Base-by-base conservation (phyloP, 768 basidiomycete genomes). In the Daedaleopsis nitida region DNA sequence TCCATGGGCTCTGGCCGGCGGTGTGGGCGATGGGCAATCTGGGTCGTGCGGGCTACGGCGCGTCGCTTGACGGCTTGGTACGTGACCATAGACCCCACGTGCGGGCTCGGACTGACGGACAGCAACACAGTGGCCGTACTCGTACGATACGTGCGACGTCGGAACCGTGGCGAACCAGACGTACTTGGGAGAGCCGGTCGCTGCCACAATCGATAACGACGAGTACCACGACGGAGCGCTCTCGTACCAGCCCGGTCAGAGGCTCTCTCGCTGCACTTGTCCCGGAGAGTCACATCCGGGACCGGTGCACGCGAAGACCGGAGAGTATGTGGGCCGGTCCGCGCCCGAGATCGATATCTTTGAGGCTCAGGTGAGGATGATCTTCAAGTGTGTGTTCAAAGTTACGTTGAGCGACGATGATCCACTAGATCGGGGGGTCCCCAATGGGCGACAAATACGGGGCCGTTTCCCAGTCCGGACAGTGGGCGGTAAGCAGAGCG, bases 301-400 rank as follows among this genome's bases (percentile, higher is more conserved):
- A 3, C 94, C 94, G 1, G 79, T 81, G 50, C 84, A 87, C 56
- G 59, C 80, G 0, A 89, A 93, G 27, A 32, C 27, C 69, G 91
- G 92, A 5, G 80, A 85, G 0, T 94, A 85, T 72, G 86, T 89
- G 17, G 94, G 93, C 10, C 84, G 94, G 48, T 72, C 88, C 21
- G 91, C 94, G 5, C 94, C 94, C 1, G 94, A 96, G 74, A 94
- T 96, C 44, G 94, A 96, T 77, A 79, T 94, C 32, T 87, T 96
- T 70, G 94, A 96, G 77, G 89, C 94, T 5, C 86, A 87, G 75
- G 88, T 86, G 57, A 74, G 72, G 6, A 93, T 95, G 69, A 81
- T 86, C 88, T 75, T 95, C 21, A 32, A 3, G 90, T 89, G 19
- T 80, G 87, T 11, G n/a, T 32, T 3, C 4, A 7, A 32, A 32